A percentile compares a stretch with the other conserved stretches of the same genome.
Evolutionary conservation across 345 rosid genomes (phyloP).

Genomic region (Trapa bicornis): DNA sequence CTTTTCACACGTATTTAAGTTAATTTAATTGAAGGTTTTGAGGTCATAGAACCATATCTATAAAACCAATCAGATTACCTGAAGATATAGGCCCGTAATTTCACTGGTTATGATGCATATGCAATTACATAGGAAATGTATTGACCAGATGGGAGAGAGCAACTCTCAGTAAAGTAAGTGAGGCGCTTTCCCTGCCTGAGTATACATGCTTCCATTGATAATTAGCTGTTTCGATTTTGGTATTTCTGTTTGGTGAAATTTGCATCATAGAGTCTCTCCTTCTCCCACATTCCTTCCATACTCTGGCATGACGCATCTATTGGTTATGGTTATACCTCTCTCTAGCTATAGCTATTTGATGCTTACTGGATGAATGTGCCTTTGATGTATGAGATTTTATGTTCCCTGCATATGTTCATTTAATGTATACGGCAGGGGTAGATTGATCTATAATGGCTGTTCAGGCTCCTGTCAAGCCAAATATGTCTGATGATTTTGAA

Average conservation of each 20-base stretch:
- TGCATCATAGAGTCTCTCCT: too few relatives aligned
- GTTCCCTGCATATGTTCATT: not conserved
- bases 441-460: slow-evolving; percentile 48
- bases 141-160: not conserved
- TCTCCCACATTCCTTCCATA: too few relatives aligned
- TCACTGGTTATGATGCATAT: too few relatives aligned
- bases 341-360: too few relatives aligned
- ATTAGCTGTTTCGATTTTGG: too few relatives aligned
- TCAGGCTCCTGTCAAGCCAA: slow-evolving; percentile 39
- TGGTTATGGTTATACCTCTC: not conserved
- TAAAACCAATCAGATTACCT: not conserved
- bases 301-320: too few relatives aligned
- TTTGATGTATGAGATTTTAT: not conserved
- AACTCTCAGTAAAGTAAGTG: too few relatives aligned
- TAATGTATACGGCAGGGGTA: slow-evolving; percentile 24
- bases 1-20: not conserved
- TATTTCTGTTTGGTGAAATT: too few relatives aligned
- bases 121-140: too few relatives aligned
- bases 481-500: slow-evolving; percentile 19
- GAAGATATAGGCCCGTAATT: too few relatives aligned
- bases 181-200: too few relatives aligned
- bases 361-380: not conserved
- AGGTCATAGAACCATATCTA: not conserved
- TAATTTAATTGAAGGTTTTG: not conserved
- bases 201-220: too few relatives aligned